Percentiles rank a stretch among this genome's conserved stretches.
Conservation (phyloP, 2,329 filamentous ascomycete genomes). For the Alternaria arbusti region DNA sequence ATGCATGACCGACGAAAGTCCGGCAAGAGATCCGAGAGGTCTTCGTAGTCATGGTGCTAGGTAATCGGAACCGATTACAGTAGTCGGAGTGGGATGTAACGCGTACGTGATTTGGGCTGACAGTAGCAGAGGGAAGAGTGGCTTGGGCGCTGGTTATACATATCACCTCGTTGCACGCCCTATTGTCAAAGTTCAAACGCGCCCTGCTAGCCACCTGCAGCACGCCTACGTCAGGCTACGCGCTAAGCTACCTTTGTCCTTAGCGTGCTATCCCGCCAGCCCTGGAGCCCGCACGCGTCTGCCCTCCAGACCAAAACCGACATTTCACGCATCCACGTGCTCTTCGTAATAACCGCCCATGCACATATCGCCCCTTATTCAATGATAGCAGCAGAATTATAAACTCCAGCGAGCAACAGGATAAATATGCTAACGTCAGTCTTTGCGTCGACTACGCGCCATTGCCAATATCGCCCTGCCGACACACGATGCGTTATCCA, state of each 20-base stretch:
- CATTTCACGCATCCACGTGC: neutral
- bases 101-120: neutral
- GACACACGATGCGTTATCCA: neutral
- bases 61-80: neutral
- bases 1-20: neutral
- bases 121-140: neutral
- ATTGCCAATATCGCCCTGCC: neutral
- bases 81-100: neutral
- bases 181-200: neutral
- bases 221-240: neutral
- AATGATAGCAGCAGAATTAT: neutral
- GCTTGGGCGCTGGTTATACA: neutral
- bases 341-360: neutral
- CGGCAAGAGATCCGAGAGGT: neutral
- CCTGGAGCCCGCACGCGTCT: too few species aligned
- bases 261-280: neutral
- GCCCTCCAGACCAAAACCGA: neutral
- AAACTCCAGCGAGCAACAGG: neutral
- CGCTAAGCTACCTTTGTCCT: neutral
- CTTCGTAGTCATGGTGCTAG: neutral
- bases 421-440: neutral
- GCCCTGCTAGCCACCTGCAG: neutral
- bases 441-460: neutral
- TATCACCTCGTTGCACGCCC: neutral
- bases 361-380: neutral